Percentiles rank a stretch among this genome's conserved stretches.
Evolutionary conservation across 1,284 basidiomycete genomes (phyloP).

Genomic region (Rhodotorula sp.): DNA sequence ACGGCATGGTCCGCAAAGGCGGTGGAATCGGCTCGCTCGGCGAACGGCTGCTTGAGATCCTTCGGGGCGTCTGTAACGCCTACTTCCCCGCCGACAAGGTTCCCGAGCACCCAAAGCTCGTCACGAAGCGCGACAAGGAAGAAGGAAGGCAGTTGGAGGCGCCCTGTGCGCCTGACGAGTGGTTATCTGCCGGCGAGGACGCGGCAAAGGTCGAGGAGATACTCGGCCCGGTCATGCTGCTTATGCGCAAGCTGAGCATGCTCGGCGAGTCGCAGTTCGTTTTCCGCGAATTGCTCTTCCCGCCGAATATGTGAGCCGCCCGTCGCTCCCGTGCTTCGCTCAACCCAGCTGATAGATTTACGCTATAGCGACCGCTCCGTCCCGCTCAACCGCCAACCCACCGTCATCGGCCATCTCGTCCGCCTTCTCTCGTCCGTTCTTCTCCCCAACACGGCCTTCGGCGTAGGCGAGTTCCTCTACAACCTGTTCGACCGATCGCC

Average conservation of each 20-base stretch:
- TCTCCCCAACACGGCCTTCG: conserved; percentile 66
- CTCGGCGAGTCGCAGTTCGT: conserved; percentile 60
- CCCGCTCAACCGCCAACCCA: conserved; percentile 66
- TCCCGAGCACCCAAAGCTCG: conserved; percentile 14
- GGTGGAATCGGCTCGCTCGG: conserved; percentile 31
- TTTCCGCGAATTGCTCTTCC: conserved; percentile 66
- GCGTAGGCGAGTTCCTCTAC: conserved; percentile 81
- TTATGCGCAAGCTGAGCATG: conserved; percentile 66
- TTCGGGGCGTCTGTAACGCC: conserved; percentile 23
- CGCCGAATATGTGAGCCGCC: conserved; percentile 60
- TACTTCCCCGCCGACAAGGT: conserved; percentile 35
- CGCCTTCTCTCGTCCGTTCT: conserved; percentile 72
- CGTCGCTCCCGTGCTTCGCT: background rate
- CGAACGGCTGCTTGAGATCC: conserved; percentile 35
- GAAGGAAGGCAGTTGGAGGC: background rate
- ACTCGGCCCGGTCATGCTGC: conserved; percentile 67
- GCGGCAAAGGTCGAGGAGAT: conserved; percentile 62
- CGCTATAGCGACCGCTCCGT: conserved; percentile 67
- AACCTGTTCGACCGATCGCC: conserved; percentile 73
- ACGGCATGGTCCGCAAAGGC: conserved; percentile 18
- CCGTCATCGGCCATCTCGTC: conserved; percentile 72
- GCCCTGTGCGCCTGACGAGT: conserved; percentile 34
- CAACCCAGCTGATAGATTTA: too few relatives aligned
- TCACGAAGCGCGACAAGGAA: conserved; percentile 7
- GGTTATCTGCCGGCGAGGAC: conserved; percentile 45